These are phyloP conservation scores for Bothriochloa decipiens DNA, from an alignment of 176 grass and related monocot species.

Conservation along the genomic window DNA sequence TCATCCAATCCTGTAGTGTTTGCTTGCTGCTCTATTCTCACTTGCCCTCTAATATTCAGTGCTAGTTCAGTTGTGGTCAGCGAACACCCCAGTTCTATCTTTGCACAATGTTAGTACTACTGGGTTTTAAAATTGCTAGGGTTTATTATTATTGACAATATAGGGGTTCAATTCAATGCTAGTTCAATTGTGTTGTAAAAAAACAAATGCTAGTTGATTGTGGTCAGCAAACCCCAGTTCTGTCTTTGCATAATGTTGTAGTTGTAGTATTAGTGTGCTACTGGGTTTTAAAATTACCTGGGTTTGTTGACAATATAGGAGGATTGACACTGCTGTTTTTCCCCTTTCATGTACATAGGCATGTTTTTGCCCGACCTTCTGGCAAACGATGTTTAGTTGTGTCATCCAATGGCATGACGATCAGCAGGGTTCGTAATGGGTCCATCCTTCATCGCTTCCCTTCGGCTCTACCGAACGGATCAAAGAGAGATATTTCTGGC, in stretches of 20 bases:
- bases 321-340: slow-evolving; percentile 1
- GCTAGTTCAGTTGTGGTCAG: neutral
- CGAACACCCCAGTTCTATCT: neutral
- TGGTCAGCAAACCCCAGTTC: neutral
- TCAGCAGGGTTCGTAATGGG: slow-evolving; percentile 83
- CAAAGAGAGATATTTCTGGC: slow-evolving; percentile 75
- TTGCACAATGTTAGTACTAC: neutral
- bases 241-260: neutral
- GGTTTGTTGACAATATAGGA: neutral
- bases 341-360: slow-evolving; percentile 55
- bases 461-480: slow-evolving; percentile 78
- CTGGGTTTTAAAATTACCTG: neutral
- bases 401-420: slow-evolving; percentile 73
- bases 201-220: neutral
- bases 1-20: neutral
- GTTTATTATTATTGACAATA: too few relatives aligned
- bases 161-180: too few relatives aligned
- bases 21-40: neutral
- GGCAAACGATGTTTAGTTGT: slow-evolving; percentile 87
- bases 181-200: too few relatives aligned
- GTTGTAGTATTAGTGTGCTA: neutral
- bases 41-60: neutral
- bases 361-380: slow-evolving; percentile 80
- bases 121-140: neutral
- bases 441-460: slow-evolving; percentile 90